A percentile compares a stretch with the other conserved stretches of the same genome.
Conservation (phyloP, 163 green algal species). For the Trebouxia gelatinosa region DNA sequence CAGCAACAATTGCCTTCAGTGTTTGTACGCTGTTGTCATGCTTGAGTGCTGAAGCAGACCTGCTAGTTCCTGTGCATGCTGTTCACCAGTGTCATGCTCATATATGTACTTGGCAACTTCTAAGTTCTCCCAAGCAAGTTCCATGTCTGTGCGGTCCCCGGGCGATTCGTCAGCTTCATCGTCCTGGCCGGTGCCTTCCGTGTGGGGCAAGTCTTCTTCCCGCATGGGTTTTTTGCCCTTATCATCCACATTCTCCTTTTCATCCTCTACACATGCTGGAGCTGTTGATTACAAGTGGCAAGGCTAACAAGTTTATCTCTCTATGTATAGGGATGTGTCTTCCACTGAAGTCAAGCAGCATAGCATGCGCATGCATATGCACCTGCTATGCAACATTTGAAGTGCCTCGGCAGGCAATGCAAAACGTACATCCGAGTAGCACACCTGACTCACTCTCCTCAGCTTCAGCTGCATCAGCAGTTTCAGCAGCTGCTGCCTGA, state of each 20-base stretch:
- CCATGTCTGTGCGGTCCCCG: constrained; percentile 45
- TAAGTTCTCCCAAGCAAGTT: constrained; percentile 81
- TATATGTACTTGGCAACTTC: constrained; percentile 73
- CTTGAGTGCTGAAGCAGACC: too few relatives aligned
- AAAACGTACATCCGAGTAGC: too few relatives aligned
- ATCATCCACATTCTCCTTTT: constrained; percentile 44
- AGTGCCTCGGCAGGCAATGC: too few relatives aligned
- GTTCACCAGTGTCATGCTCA: constrained; percentile 31
- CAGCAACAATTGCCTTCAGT: too few relatives aligned
- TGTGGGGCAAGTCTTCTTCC: constrained; percentile 17
- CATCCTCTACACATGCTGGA: constrained; percentile 25
- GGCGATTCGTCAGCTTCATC: constrained; percentile 42
- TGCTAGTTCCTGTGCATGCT: constrained; percentile 53
- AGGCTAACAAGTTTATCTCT: too few relatives aligned
- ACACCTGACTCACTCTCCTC: too few relatives aligned
- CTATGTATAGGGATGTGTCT: not conserved
- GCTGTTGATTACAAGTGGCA: too few relatives aligned
- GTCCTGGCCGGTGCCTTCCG: constrained; percentile 11
- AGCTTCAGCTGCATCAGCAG: constrained; percentile 12
- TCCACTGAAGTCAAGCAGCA: not conserved
- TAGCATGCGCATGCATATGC: too few relatives aligned
- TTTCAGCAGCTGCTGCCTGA: constrained; percentile 36
- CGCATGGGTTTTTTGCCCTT: constrained; percentile 32
- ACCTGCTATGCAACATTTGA: too few relatives aligned
- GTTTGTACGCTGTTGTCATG: too few relatives aligned